phyloP scores from a whole-genome alignment of 176 grass and related monocot species.

The Luzula sylvatica region DNA sequence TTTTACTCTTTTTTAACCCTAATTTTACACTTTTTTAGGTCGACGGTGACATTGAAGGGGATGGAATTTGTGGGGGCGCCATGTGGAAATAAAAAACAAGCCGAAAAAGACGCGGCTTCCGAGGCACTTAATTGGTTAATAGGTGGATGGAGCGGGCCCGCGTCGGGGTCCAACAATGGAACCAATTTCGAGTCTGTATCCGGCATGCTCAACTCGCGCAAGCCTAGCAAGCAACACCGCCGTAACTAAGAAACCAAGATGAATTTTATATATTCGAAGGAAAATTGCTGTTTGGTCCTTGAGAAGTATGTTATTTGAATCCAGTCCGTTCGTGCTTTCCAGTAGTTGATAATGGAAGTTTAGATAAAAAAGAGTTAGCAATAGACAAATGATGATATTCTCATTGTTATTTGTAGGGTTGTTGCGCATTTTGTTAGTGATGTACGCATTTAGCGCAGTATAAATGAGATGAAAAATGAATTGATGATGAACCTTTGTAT shows the following conservation, averaged over 20 bases:
- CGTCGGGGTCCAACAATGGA: neutral
- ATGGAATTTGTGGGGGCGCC: constrained; percentile 91
- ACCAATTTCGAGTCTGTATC: constrained; percentile 41
- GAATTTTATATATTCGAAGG: too few species aligned
- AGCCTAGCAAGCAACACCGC: constrained; percentile 47
- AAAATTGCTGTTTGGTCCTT: neutral
- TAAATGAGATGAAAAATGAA: too few species aligned
- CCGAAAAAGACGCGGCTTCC: constrained; percentile 68
- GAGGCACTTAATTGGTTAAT: constrained; percentile 77
- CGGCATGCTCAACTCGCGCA: constrained; percentile 45
- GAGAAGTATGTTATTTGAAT: neutral
- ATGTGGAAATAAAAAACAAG: constrained; percentile 74
- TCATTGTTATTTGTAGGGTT: too few species aligned
- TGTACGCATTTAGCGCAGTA: too few species aligned
- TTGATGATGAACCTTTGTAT: too few species aligned
- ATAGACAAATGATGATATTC: too few species aligned
- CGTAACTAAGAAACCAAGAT: constrained; percentile 27
- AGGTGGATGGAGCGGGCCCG: constrained; percentile 21
- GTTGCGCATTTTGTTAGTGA: too few species aligned
- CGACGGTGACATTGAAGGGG: constrained; percentile 70
- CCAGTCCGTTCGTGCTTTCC: too few species aligned
- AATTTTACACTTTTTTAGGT: constrained; percentile 10
- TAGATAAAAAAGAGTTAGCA: too few species aligned
- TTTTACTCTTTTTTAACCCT: too few species aligned
- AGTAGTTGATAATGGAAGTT: too few species aligned